Percentiles rank a stretch among this genome's conserved stretches.
Conservation (phyloP, 371 early-diverging fungal genomes). For the Apophysomyces elegans region DNA sequence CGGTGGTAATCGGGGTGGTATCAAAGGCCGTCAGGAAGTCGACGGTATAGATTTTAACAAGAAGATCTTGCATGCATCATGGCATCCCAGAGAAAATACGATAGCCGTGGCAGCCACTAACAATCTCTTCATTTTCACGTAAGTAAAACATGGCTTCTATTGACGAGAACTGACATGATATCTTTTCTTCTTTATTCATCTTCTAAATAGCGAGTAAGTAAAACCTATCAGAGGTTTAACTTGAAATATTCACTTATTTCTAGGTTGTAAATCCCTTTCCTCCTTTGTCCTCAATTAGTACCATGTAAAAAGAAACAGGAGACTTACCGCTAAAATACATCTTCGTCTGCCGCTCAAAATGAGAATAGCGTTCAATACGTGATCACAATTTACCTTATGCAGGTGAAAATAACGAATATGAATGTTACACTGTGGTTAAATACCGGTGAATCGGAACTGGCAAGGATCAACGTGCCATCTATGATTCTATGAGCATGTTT, state of each 20-base stretch:
- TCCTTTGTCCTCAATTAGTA: not conserved
- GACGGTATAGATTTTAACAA: constrained; percentile 91
- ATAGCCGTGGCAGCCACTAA: constrained; percentile 97
- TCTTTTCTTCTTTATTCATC: not conserved
- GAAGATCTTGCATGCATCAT: constrained; percentile 97
- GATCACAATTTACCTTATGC: too few species aligned
- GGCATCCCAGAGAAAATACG: constrained; percentile 97
- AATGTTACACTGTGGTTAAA: too few species aligned
- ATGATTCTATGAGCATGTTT: too few species aligned
- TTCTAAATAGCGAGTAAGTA: not conserved
- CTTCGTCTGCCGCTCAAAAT: constrained; percentile 63
- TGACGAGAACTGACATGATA: not conserved
- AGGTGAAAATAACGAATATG: too few species aligned
- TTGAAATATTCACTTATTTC: constrained; percentile 39
- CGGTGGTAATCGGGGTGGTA: constrained; percentile 67
- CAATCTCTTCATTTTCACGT: constrained; percentile 95
- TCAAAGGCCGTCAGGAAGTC: constrained; percentile 53
- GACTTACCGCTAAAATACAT: constrained; percentile 85
- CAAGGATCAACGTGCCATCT: too few species aligned
- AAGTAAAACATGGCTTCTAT: constrained; percentile 24
- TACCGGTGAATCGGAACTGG: too few species aligned
- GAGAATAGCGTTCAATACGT: too few species aligned
- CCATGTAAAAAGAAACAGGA: constrained; percentile 34
- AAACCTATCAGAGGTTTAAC: too few species aligned
- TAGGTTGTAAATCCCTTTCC: constrained; percentile 5